Conservation (phyloP, 225 moss, liverwort and hornwort species). For the Climacium dendroides region DNA sequence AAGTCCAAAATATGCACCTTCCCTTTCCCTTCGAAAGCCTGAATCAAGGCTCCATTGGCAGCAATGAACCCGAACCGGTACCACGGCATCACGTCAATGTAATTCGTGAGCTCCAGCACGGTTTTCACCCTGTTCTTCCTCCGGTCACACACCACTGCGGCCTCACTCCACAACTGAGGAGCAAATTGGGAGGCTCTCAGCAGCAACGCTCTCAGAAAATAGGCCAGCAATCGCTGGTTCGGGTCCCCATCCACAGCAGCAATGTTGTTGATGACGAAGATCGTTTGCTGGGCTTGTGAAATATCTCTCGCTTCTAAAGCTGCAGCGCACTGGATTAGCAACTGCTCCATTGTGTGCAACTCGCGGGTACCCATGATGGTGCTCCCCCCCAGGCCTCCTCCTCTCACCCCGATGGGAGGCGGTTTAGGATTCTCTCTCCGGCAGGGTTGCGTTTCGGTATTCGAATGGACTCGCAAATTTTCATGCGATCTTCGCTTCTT, state of each 20-base stretch:
- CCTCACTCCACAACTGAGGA: slow-evolving; percentile 7
- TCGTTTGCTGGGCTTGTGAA: slow-evolving; percentile 41
- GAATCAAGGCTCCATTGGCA: slow-evolving; percentile 60
- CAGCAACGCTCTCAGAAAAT: slow-evolving; percentile 50
- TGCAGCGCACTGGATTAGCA: slow-evolving; percentile 53
- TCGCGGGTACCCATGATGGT: slow-evolving; percentile 26
- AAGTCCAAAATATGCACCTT: slow-evolving; percentile 67
- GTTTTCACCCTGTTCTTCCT: slow-evolving; percentile 29
- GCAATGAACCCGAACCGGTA: slow-evolving; percentile 82
- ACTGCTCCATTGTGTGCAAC: slow-evolving; percentile 55
- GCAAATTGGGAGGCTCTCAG: slow-evolving; percentile 17
- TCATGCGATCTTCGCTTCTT: slow-evolving; percentile 12
- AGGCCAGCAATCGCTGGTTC: slow-evolving; percentile 54
- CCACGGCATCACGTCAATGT: slow-evolving; percentile 78
- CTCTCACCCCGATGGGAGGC: neutral
- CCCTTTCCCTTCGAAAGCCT: slow-evolving; percentile 57
- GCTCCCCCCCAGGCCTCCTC: neutral
- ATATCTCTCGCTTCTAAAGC: slow-evolving; percentile 54
- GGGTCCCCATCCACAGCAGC: slow-evolving; percentile 64
- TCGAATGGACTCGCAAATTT: neutral
- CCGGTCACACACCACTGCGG: neutral
- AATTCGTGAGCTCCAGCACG: slow-evolving; percentile 57
- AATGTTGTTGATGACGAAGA: slow-evolving; percentile 50
- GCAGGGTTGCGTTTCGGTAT: neutral
- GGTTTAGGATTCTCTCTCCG: neutral